Base-by-base conservation (phyloP, 441 rosid genomes). In the Geranium incanum region DNA sequence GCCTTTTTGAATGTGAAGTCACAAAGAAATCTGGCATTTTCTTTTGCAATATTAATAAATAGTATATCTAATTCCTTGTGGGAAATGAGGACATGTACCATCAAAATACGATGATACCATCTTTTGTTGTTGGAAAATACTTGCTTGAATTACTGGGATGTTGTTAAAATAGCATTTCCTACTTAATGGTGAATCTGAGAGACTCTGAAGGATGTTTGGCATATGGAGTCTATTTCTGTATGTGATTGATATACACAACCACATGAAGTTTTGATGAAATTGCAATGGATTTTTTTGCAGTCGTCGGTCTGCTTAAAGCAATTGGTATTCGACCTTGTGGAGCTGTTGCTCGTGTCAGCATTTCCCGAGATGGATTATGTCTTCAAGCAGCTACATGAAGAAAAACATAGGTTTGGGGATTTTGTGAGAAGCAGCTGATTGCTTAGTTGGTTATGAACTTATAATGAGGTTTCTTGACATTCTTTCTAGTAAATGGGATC, bases 261-360 rank as follows among this genome's bases (percentile, higher is more conserved):
- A 21, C 21, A 21, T 21, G 21, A 21, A 21, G 18, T 21, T 23
- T 21, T 15, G 6, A 19, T 63, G 62, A n/a, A 55, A 15, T 55
- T 55, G 39, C 36, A 33, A 33, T 9, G 38, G 1, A 1, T 39
- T 16, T 13, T 65, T 67, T 67, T 80, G 83, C 86, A 95, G 99
- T 91, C 98, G 12, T 72, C 90, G 33, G 95, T 88, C 71, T 88
- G 93, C 72, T 76, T 92, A 78, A 92, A 91, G 86, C 90, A 84
- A 68, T 78, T 93, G 68, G 88, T 89, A 33, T 95, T 74, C 67
- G 96, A 87, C 75, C 86, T 95, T 70, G 76, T 93, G 15, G 97
- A 95, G 87, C 82, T 89, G 72, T 77, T 95, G 78, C 85, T 92
- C 68, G 64, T 80, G 76, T 85, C 98, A 0, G 87, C 98, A 48